Percentiles rank a stretch among this genome's conserved stretches.
phyloP scores from a whole-genome alignment of 176 grass and related monocot species.

The Neostapfia colusana region DNA sequence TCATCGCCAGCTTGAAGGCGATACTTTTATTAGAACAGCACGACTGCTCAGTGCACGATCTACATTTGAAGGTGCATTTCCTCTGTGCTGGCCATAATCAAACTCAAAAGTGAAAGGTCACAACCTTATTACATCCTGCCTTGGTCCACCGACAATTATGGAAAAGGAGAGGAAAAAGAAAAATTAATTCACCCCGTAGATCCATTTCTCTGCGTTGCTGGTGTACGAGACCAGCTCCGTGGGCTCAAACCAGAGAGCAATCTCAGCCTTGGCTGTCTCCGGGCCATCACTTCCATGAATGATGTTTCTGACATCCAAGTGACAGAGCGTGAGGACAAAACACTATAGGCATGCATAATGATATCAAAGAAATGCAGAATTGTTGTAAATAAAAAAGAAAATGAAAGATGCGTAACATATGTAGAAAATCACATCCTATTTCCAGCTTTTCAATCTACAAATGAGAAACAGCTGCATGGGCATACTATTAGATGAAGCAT shows the following conservation, averaged over 20 bases:
- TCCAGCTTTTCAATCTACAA: background rate
- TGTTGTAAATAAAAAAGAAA: background rate
- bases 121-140: conserved; percentile 36
- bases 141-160: conserved; percentile 26
- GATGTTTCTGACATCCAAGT: conserved; percentile 62
- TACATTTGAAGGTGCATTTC: conserved; percentile 29
- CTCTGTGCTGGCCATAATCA: conserved; percentile 4
- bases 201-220: conserved; percentile 73
- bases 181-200: conserved; percentile 66
- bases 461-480: background rate
- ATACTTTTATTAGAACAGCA: conserved; percentile 32
- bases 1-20: conserved; percentile 28
- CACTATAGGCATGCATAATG: conserved; percentile 8
- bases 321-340: conserved; percentile 1
- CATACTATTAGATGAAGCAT: conserved; percentile 7
- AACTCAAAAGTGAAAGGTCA: conserved; percentile 5
- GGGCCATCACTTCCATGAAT: conserved; percentile 90
- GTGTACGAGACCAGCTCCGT: conserved; percentile 76
- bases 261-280: conserved; percentile 88
- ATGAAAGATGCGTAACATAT: background rate
- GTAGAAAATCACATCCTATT: background rate
- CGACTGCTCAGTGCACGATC: conserved; percentile 38
- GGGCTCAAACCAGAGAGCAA: conserved; percentile 76
- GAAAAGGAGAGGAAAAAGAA: conserved; percentile 1
- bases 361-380: background rate